Evolutionary conservation across 1,284 basidiomycete genomes (phyloP).

Genomic region (Gymnopus androsaceus): DNA sequence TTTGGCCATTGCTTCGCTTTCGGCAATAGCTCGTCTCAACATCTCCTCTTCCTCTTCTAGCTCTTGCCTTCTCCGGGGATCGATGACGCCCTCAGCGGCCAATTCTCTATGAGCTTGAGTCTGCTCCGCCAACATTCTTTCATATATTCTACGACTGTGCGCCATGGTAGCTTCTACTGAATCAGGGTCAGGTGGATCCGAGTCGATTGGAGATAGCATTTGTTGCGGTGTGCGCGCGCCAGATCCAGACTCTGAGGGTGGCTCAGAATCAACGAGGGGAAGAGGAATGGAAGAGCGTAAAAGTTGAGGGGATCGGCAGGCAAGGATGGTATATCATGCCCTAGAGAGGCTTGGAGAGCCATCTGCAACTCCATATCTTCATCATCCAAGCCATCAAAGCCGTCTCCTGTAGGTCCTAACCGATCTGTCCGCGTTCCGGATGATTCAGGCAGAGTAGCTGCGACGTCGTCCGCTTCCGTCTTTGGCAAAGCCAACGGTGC

Average conservation of each 20-base stretch:
- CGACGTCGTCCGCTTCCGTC: slow-evolving; percentile 66
- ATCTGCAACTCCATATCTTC: slow-evolving; percentile 88
- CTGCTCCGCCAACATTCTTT: slow-evolving; percentile 69
- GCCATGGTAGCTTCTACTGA: slow-evolving; percentile 63
- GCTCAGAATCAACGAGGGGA: slow-evolving; percentile 7
- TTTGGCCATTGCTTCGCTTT: slow-evolving; percentile 57
- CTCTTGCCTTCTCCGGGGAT: slow-evolving; percentile 33
- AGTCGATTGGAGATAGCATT: slow-evolving; percentile 20
- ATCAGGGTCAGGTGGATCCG: slow-evolving; percentile 49
- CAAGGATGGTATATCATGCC: slow-evolving; percentile 13
- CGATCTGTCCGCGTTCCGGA: slow-evolving; percentile 15
- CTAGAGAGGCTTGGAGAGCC: slow-evolving; percentile 77
- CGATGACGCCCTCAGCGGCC: slow-evolving; percentile 44
- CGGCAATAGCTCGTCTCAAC: slow-evolving; percentile 65
- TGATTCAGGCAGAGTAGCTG: slow-evolving; percentile 58
- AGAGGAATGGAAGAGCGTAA: slow-evolving; percentile 14
- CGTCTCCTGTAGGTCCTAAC: slow-evolving; percentile 12
- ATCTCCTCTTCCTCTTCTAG: slow-evolving; percentile 60
- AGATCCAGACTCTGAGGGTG: slow-evolving; percentile 18
- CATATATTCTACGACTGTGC: slow-evolving; percentile 61
- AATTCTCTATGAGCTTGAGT: slow-evolving; percentile 65
- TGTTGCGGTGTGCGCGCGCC: slow-evolving; percentile 20
- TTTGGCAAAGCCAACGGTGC: slow-evolving; percentile 54
- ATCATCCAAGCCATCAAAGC: slow-evolving; percentile 61
- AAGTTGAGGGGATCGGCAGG: slow-evolving; percentile 26